Evolutionary conservation across 768 basidiomycete species (phyloP).

Genomic region (Hygrophorus pudorinus): DNA sequence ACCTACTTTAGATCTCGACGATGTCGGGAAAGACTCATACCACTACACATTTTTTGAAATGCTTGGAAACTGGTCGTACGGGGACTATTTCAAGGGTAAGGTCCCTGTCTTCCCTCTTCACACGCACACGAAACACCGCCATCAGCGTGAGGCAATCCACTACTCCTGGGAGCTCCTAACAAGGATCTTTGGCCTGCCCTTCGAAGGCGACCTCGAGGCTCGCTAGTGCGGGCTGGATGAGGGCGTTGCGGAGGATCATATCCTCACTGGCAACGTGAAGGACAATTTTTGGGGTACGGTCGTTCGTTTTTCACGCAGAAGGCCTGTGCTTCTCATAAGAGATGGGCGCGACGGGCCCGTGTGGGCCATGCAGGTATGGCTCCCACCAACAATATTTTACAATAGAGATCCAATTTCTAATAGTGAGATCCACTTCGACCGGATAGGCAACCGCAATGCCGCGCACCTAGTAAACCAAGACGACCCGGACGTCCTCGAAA

Average conservation of each 20-base stretch:
- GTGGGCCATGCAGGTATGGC: constrained; percentile 84
- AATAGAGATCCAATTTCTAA: too few relatives aligned
- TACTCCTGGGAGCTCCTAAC: constrained; percentile 97
- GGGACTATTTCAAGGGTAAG: constrained; percentile 98
- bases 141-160: constrained; percentile 81
- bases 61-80: constrained; percentile 99
- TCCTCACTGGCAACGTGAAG: too few relatives aligned
- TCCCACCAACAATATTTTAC: too few relatives aligned
- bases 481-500: too few relatives aligned
- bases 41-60: constrained; percentile 99
- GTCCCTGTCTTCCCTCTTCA: constrained; percentile 1
- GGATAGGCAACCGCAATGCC: too few relatives aligned
- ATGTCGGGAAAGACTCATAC: constrained; percentile 97
- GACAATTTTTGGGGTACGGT: constrained; percentile 96
- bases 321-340: constrained; percentile 36
- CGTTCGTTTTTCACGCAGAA: neutral
- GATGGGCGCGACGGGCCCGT: constrained; percentile 98
- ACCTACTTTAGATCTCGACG: constrained; percentile 71
- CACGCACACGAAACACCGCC: constrained; percentile 4
- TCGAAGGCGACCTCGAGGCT: constrained; percentile 85
- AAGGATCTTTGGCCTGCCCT: constrained; percentile 74
- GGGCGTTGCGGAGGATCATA: constrained; percentile 81
- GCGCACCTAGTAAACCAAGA: too few relatives aligned
- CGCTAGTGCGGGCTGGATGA: constrained; percentile 81
- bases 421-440: too few relatives aligned